These are phyloP conservation scores for Tolypocladium sp. DNA, from an alignment of 2,329 filamentous ascomycete species.

Conservation along the genomic window DNA sequence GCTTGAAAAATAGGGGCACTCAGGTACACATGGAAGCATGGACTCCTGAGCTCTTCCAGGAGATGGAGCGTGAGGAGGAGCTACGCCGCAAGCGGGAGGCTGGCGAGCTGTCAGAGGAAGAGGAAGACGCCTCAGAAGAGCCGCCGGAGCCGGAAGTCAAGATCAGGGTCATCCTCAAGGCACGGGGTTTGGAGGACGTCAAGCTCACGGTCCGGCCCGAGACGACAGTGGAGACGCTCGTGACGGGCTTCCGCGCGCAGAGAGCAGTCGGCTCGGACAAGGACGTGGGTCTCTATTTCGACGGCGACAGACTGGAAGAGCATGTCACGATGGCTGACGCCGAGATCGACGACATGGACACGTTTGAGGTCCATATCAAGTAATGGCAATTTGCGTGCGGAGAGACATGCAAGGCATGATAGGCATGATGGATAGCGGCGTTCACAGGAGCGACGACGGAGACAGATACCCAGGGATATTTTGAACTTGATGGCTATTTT, in stretches of 20 bases:
- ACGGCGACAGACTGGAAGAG: constrained; percentile 62
- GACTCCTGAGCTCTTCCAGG: constrained; percentile 53
- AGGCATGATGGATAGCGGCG: background rate
- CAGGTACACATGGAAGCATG: constrained; percentile 70
- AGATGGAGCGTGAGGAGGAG: constrained; percentile 39
- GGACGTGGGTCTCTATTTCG: constrained; percentile 57
- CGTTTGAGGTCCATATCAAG: constrained; percentile 60
- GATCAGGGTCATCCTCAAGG: constrained; percentile 44
- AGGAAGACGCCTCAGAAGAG: constrained; percentile 13
- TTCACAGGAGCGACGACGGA: background rate
- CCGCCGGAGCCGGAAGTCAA: constrained; percentile 20
- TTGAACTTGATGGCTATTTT: background rate
- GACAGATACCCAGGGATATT: background rate
- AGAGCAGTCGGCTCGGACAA: constrained; percentile 40
- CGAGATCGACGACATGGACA: constrained; percentile 67
- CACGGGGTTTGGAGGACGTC: constrained; percentile 38
- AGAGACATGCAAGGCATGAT: no score
- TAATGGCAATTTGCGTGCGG: background rate
- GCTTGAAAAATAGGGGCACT: constrained; percentile 37
- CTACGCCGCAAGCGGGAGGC: constrained; percentile 32
- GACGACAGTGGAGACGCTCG: constrained; percentile 53
- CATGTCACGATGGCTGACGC: constrained; percentile 52
- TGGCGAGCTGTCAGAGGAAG: constrained; percentile 28
- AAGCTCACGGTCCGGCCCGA: constrained; percentile 41
- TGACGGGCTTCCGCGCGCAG: constrained; percentile 50